Percentiles rank a stretch among this genome's conserved stretches.
These are phyloP conservation scores for Abrus precatorius DNA, from an alignment of 306 rosid species.

Conservation along the genomic window DNA sequence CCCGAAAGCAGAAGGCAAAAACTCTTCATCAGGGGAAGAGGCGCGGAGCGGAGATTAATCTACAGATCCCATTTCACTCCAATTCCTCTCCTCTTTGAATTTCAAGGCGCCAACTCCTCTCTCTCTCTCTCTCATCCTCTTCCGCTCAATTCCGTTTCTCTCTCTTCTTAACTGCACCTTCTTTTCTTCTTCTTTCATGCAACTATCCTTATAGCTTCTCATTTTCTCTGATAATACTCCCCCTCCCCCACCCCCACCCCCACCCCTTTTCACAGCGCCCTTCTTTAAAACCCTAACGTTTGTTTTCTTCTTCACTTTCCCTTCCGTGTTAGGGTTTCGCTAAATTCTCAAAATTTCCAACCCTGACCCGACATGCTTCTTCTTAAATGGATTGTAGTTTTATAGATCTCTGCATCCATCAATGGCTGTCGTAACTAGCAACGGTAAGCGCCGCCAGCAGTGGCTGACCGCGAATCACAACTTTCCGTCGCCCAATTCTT, in stretches of 20 bases:
- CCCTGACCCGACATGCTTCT: conserved; percentile 39
- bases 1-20: neutral
- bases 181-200: neutral
- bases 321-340: conserved; percentile 41
- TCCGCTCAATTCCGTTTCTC: conserved; percentile 5
- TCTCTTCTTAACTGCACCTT: neutral
- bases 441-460: conserved; percentile 74
- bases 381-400: conserved; percentile 39
- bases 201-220: neutral
- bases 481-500: conserved; percentile 48
- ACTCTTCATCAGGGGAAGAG: neutral
- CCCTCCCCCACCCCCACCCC: neutral
- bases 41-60: neutral
- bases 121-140: neutral
- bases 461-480: conserved; percentile 53
- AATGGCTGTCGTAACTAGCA: conserved; percentile 76
- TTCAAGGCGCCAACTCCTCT: neutral
- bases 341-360: conserved; percentile 6
- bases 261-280: neutral
- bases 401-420: conserved; percentile 32
- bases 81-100: neutral
- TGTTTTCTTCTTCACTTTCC: neutral
- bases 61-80: neutral
- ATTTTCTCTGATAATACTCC: neutral
- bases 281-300: neutral